Evolutionary conservation across 164 flowering plant genomes (phyloP), one percentile per base, ranked within the genome.

Genomic region (Pachysandra terminalis): DNA sequence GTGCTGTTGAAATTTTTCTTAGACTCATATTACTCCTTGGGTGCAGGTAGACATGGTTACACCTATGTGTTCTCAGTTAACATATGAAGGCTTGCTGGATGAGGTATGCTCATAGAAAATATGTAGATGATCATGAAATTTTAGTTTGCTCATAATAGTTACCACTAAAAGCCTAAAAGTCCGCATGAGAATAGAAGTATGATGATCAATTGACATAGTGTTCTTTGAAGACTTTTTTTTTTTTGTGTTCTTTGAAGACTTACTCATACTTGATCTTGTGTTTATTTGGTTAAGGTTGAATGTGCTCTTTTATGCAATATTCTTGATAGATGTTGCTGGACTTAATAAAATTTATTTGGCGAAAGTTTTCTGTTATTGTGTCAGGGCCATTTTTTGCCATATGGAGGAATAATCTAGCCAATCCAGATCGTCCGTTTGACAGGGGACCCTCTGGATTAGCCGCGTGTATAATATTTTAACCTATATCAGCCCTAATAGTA

Each of bases 11-110:
- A 22, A 28, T n/a, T 56, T 48, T 19, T 59, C 3, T 23, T 13
- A 9, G 17, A 64, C 1, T 62, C 22, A 59, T 24, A 19, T 17
- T 68, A 19, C 21, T 53, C 22, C 19, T 51, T 60, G 56, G 22
- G 52, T 84, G 74, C 83, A 94, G 98, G 96, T 94, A 71, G 98
- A 95, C 84, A 90, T 91, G 96, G 79, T 95, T 22, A 95, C 98
- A 72, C 98, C 98, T 21, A 89, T 95, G 96, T 90, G 91, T 73
- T 59, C 96, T 64, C 98, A 91, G 62, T 79, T 95, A 61, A 95
- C 98, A 65, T 95, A 95, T 79, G 98, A 95, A 80, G 97, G 98
- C 56, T 81, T 95, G 73, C 56, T 95, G 68, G 98, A 95, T 77
- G 98, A 95, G 98, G 98, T 91, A 76, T 56, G 57, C 19, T 55